Conservation (phyloP, 192 early-diverging fungal genomes). For the Podila horticola region DNA sequence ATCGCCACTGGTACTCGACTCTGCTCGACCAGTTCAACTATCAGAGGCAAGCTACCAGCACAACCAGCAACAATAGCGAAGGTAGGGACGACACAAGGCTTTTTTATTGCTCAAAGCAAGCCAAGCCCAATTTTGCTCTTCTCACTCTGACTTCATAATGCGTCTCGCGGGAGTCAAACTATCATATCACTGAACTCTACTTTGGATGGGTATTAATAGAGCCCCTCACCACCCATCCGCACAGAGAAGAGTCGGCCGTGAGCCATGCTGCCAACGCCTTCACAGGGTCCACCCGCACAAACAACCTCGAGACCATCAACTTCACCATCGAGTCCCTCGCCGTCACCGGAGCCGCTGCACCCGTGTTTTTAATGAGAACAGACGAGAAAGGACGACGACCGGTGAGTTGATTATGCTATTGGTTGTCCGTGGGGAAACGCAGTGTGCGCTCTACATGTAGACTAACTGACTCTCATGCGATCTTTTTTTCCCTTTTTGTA, state of each 20-base stretch:
- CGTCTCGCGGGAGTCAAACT: too few relatives aligned
- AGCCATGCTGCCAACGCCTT: conserved; percentile 37
- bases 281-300: conserved; percentile 8
- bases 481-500: background rate
- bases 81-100: background rate
- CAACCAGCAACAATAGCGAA: conserved; percentile 2
- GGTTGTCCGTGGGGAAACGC: background rate
- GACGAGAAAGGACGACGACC: conserved; percentile 48
- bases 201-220: background rate
- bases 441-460: background rate
- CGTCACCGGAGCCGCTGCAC: conserved; percentile 30
- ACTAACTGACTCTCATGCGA: background rate
- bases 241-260: conserved; percentile 10
- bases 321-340: conserved; percentile 38
- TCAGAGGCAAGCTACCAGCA: background rate
- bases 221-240: background rate
- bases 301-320: conserved; percentile 46
- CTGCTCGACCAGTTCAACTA: conserved; percentile 10
- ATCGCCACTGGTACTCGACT: conserved; percentile 28
- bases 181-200: background rate
- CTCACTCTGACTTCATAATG: too few relatives aligned
- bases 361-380: conserved; percentile 37
- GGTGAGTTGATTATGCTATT: conserved; percentile 24
- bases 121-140: background rate
- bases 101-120: too few relatives aligned